Percentiles rank a stretch among this genome's conserved stretches.
Evolutionary conservation across 495 filamentous ascomycete genomes (phyloP).

Genomic region (Podospora sp.): DNA sequence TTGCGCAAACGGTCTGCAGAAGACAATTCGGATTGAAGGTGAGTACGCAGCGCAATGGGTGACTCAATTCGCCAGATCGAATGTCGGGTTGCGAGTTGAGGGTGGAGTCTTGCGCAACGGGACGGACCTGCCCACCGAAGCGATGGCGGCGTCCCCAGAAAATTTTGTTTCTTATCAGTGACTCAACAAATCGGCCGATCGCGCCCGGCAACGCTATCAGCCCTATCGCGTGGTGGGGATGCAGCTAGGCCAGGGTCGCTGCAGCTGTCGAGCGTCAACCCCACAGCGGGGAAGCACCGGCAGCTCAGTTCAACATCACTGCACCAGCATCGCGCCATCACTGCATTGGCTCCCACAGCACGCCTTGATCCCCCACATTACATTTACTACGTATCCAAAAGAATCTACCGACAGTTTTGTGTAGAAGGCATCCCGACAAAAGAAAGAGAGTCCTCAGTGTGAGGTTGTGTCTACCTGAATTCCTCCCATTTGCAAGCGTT

Average conservation of each 20-base stretch:
- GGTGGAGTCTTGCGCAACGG: background rate
- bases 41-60: background rate
- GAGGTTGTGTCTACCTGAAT: background rate
- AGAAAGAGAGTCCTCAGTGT: background rate
- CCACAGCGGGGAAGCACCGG: background rate
- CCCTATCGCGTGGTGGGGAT: background rate
- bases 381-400: background rate
- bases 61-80: background rate
- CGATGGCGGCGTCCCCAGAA: conserved; percentile 16
- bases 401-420: background rate
- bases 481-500: background rate
- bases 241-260: background rate
- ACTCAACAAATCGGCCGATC: background rate
- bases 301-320: background rate
- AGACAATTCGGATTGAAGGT: background rate
- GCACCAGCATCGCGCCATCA: background rate
- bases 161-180: conserved; percentile 17
- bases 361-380: background rate
- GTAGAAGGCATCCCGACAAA: background rate
- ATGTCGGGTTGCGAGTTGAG: conserved; percentile 1
- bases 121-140: background rate
- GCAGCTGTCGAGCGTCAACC: background rate
- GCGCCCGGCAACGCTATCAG: conserved; percentile 8
- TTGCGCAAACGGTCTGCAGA: background rate
- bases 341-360: background rate